phyloP scores from a whole-genome alignment of 1,284 basidiomycete genomes.

The Microbotryum violaceum region DNA sequence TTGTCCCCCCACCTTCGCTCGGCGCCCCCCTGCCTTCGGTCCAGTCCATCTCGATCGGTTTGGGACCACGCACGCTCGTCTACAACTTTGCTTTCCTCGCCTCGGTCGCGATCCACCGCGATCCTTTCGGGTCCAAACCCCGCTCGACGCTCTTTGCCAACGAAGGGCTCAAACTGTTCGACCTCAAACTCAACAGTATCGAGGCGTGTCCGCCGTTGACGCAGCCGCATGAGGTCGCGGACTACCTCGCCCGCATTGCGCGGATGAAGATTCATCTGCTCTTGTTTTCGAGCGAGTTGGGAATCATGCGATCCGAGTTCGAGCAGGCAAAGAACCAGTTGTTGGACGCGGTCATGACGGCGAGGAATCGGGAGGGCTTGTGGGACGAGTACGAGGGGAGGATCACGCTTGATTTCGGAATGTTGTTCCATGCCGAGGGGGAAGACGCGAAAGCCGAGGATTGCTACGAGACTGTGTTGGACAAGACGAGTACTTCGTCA shows the following conservation, averaged over 20 bases:
- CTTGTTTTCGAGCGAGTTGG: constrained; percentile 1
- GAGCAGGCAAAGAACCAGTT: background rate
- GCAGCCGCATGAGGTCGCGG: too few relatives aligned
- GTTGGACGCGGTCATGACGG: background rate
- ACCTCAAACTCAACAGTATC: background rate
- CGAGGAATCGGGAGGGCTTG: background rate
- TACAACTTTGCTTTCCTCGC: constrained; percentile 4
- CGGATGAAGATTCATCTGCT: background rate
- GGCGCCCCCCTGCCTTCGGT: background rate
- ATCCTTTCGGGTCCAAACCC: constrained; percentile 4
- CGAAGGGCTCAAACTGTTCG: constrained; percentile 4
- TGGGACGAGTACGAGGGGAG: background rate
- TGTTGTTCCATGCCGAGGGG: background rate
- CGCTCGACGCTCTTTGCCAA: constrained; percentile 1
- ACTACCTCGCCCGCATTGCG: background rate
- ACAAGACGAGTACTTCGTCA: background rate
- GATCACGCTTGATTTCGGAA: constrained; percentile 4
- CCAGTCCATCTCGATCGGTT: background rate
- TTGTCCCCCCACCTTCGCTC: background rate
- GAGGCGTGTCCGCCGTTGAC: background rate
- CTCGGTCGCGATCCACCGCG: background rate
- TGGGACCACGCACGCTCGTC: background rate
- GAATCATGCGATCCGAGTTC: background rate
- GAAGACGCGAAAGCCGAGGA: constrained; percentile 1
- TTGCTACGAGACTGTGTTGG: constrained; percentile 7